A percentile compares a stretch with the other conserved stretches of the same genome.
These are phyloP conservation scores for Glomus cerebriforme DNA, from an alignment of 192 early-diverging fungal genomes.

Conservation along the genomic window DNA sequence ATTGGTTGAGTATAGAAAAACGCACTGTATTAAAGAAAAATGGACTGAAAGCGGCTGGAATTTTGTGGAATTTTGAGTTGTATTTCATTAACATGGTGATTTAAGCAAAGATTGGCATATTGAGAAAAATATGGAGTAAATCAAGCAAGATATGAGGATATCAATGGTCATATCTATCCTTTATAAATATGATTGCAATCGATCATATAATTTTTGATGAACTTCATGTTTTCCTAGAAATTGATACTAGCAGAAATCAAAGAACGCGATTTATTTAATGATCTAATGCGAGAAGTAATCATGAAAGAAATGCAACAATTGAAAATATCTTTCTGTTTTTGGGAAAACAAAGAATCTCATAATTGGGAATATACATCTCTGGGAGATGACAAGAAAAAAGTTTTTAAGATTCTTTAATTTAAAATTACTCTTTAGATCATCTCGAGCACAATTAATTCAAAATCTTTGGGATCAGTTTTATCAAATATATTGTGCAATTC, in stretches of 20 bases:
- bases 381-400: not conserved
- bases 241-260: not conserved
- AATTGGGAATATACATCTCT: no score
- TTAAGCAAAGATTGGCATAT: not conserved
- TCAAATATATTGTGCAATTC: no score
- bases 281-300: not conserved
- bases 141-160: not conserved
- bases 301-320: not conserved
- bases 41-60: not conserved
- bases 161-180: not conserved
- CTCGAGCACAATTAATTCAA: no score
- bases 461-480: no score
- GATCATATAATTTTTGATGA: conserved; percentile 8
- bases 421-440: no score
- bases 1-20: no score
- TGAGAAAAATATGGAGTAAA: no score
- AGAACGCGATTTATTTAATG: not conserved
- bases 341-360: not conserved
- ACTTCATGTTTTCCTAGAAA: not conserved
- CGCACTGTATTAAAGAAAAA: not conserved
- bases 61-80: conserved; percentile 1
- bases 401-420: no score
- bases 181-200: not conserved
- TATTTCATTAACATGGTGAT: conserved; percentile 1
- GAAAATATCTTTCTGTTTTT: conserved; percentile 4